These are phyloP conservation scores for Geotrichum fermentans DNA, from an alignment of 1,139 yeast genomes.

Conservation along the genomic window DNA sequence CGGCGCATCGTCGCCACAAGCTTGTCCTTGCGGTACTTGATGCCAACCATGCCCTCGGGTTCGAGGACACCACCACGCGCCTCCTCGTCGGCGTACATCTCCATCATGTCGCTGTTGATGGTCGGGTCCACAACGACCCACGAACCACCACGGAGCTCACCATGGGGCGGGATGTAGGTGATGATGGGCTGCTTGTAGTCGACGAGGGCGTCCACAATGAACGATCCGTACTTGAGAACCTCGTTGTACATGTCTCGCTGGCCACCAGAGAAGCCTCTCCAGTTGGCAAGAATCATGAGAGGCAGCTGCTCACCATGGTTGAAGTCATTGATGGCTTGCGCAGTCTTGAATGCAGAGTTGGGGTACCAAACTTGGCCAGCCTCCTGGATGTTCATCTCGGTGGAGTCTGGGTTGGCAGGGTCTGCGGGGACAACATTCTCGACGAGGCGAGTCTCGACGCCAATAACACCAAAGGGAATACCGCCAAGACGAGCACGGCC, in stretches of 20 bases:
- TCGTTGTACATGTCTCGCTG: constrained; percentile 99
- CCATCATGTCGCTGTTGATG: constrained; percentile 95
- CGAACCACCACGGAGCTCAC: constrained; percentile 99
- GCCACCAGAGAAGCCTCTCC: constrained; percentile 99
- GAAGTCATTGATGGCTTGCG: constrained; percentile 96
- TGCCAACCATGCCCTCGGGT: constrained; percentile 99
- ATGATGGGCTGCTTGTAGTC: constrained; percentile 95
- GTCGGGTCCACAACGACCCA: constrained; percentile 99
- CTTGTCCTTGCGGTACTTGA: constrained; percentile 92
- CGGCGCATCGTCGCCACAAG: constrained; percentile 84
- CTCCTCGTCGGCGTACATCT: constrained; percentile 95
- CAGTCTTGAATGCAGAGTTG: constrained; percentile 96
- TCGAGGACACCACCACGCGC: constrained; percentile 97
- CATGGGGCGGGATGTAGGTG: constrained; percentile 95
- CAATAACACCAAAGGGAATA: constrained; percentile 96
- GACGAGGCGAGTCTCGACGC: constrained; percentile 85
- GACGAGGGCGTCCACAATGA: constrained; percentile 93
- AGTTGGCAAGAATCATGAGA: constrained; percentile 93
- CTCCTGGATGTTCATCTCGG: constrained; percentile 82
- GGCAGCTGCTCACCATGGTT: constrained; percentile 97
- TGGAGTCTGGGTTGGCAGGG: constrained; percentile 95
- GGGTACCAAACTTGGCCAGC: constrained; percentile 99
- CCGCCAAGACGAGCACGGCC: constrained; percentile 99
- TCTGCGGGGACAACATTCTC: constrained; percentile 94
- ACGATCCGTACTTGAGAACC: constrained; percentile 93